These are phyloP conservation scores for Mucor indicus DNA, from an alignment of 371 early-diverging fungal genomes.

Conservation along the genomic window DNA sequence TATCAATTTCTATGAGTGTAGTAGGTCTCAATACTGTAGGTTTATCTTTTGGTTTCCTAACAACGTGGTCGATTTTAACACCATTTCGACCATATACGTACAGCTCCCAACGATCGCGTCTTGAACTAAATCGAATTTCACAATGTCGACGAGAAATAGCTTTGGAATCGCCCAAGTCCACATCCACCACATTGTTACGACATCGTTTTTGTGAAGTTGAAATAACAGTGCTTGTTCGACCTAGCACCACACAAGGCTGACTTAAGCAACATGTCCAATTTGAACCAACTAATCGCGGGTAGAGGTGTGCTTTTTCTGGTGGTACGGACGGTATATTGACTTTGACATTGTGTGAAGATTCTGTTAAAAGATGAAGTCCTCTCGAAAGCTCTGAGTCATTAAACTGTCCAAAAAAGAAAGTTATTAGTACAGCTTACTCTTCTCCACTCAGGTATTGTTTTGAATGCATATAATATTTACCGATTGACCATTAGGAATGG, in stretches of 20 bases:
- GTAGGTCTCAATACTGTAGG: conserved; percentile 29
- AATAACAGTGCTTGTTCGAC: conserved; percentile 21
- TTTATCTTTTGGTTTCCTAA: conserved; percentile 18
- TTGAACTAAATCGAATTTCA: conserved; percentile 29
- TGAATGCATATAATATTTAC: no score
- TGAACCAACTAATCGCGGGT: conserved; percentile 40
- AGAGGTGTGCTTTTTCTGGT: conserved; percentile 21
- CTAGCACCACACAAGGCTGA: conserved; percentile 23
- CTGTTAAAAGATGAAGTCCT: conserved; percentile 28
- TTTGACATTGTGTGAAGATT: conserved; percentile 25
- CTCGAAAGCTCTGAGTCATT: conserved; percentile 25
- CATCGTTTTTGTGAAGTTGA: not conserved
- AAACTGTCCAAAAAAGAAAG: no score
- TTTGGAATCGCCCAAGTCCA: conserved; percentile 34
- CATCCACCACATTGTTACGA: conserved; percentile 17
- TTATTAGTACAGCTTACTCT: no score
- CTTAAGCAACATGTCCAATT: conserved; percentile 47
- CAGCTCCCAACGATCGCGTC: conserved; percentile 34
- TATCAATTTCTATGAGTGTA: conserved; percentile 31
- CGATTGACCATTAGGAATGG: no score
- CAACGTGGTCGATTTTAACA: conserved; percentile 31
- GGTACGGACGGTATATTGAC: conserved; percentile 27
- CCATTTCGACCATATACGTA: conserved; percentile 41
- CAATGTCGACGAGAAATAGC: conserved; percentile 44
- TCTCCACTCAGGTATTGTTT: no score